phyloP scores from a whole-genome alignment of 2,329 filamentous ascomycete genomes.

The Stachybotrys elegans region DNA sequence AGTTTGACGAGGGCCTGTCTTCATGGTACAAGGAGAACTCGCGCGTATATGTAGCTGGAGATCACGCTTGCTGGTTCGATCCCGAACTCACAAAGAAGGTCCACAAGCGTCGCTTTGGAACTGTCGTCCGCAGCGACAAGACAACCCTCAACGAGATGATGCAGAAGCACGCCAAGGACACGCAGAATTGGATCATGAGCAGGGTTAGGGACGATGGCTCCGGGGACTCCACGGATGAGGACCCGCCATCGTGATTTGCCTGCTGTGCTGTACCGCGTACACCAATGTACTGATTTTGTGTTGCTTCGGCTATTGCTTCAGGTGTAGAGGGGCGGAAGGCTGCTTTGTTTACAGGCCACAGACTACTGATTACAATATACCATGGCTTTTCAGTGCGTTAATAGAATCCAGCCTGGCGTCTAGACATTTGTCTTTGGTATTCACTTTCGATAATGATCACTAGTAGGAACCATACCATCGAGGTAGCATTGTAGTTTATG shows the following conservation, averaged over 20 bases:
- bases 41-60: conserved; percentile 67
- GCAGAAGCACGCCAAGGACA: conserved; percentile 46
- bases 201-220: conserved; percentile 26
- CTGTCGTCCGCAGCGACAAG: conserved; percentile 46
- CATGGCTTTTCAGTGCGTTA: too few species aligned
- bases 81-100: conserved; percentile 55
- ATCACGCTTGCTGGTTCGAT: conserved; percentile 72
- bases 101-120: conserved; percentile 55
- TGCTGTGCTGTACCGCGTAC: not conserved
- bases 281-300: too few species aligned
- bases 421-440: too few species aligned
- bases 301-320: not conserved
- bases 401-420: too few species aligned
- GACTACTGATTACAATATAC: too few species aligned
- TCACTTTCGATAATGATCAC: too few species aligned
- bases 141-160: conserved; percentile 52
- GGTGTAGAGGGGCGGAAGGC: too few species aligned
- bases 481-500: too few species aligned
- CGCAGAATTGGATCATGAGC: conserved; percentile 45
- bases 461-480: too few species aligned
- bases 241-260: conserved; percentile 24
- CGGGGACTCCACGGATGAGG: conserved; percentile 46
- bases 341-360: too few species aligned
- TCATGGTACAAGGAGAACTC: conserved; percentile 83
- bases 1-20: conserved; percentile 66